A percentile compares a stretch with the other conserved stretches of the same genome.
Evolutionary conservation across 2,329 filamentous ascomycete species (phyloP).

Genomic region (Aspergillus aculeatus): DNA sequence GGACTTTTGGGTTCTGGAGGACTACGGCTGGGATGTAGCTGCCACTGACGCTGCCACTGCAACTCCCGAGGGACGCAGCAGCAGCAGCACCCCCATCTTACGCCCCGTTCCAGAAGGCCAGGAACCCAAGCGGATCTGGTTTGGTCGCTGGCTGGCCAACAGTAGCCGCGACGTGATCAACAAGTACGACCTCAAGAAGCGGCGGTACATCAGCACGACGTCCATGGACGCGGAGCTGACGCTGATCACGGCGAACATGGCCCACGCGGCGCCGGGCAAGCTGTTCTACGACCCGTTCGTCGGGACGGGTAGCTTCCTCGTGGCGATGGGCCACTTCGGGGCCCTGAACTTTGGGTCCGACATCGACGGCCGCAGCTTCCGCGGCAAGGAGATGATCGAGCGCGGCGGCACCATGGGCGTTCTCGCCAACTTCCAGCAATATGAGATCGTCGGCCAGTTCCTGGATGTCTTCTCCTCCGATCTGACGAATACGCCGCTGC

Average conservation of each 20-base stretch:
- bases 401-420: slow-evolving; percentile 47
- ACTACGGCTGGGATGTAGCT: slow-evolving; percentile 60
- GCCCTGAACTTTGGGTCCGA: slow-evolving; percentile 82
- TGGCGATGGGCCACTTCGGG: slow-evolving; percentile 88
- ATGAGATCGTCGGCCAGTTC: slow-evolving; percentile 64
- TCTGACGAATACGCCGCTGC: slow-evolving; percentile 80
- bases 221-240: slow-evolving; percentile 96
- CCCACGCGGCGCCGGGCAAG: slow-evolving; percentile 76
- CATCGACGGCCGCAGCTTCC: slow-evolving; percentile 86
- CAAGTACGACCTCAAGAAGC: slow-evolving; percentile 87
- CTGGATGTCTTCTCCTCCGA: slow-evolving; percentile 83
- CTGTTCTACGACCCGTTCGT: slow-evolving; percentile 94
- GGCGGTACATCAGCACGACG: slow-evolving; percentile 90
- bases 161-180: slow-evolving; percentile 67
- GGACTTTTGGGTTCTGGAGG: slow-evolving; percentile 77
- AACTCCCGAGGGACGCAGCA: slow-evolving; percentile 40
- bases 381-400: slow-evolving; percentile 59
- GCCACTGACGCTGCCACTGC: slow-evolving; percentile 21
- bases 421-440: slow-evolving; percentile 79
- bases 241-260: slow-evolving; percentile 87
- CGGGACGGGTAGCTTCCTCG: slow-evolving; percentile 87
- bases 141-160: slow-evolving; percentile 69
- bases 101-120: slow-evolving; percentile 16
- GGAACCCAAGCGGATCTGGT: slow-evolving; percentile 63
- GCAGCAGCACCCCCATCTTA: not conserved